phyloP scores from a whole-genome alignment of 257 asterid genomes.

The Solanum ossicruentum region DNA sequence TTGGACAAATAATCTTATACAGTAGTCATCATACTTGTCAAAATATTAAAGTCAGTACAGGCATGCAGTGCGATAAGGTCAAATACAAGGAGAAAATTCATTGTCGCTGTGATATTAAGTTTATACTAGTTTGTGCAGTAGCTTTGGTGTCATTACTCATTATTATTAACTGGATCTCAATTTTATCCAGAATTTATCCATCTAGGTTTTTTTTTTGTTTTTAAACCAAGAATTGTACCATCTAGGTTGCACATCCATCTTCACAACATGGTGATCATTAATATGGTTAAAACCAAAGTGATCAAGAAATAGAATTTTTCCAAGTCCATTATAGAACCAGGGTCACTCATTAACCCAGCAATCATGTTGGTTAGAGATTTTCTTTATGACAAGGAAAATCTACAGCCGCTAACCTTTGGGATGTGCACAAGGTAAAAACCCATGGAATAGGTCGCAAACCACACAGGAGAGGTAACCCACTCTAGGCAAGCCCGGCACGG shows the following conservation, averaged over 20 bases:
- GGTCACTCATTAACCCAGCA: not conserved
- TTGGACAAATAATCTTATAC: not conserved
- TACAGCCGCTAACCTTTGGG: too few relatives aligned
- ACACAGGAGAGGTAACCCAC: too few relatives aligned
- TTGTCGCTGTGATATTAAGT: not conserved
- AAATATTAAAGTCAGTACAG: not conserved
- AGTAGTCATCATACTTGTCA: not conserved
- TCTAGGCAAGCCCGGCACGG: too few relatives aligned
- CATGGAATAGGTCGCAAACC: too few relatives aligned
- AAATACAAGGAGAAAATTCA: not conserved
- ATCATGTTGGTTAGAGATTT: not conserved
- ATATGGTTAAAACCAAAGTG: not conserved
- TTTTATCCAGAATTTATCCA: not conserved
- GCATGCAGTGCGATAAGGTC: not conserved
- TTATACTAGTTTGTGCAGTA: not conserved
- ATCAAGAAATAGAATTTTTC: not conserved
- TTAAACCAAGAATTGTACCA: not conserved
- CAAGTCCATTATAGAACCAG: not conserved
- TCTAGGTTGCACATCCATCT: not conserved
- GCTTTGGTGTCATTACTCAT: not conserved
- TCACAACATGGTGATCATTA: not conserved
- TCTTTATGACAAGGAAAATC: too few relatives aligned
- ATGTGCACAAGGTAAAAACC: too few relatives aligned
- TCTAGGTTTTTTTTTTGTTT: not conserved
- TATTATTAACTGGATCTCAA: not conserved